Evolutionary conservation across 805 yeast species (phyloP).

Genomic region (Wickerhamiella cacticola): DNA sequence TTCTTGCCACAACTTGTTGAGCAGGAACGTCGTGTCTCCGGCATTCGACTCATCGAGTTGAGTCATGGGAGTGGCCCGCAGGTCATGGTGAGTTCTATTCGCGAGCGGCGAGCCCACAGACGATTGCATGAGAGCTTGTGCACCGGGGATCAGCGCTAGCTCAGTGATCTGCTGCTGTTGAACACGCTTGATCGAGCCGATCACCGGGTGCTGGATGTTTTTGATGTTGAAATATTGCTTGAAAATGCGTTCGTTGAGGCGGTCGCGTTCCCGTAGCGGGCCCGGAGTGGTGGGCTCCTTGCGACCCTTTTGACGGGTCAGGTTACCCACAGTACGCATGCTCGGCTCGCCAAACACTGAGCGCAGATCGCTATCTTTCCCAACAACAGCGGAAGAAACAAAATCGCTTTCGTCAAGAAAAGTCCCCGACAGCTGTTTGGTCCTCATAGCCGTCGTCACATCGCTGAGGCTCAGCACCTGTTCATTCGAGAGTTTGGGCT

Average conservation of each 20-base stretch:
- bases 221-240: constrained; percentile 12
- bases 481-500: constrained; percentile 22
- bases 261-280: constrained; percentile 8
- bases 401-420: constrained; percentile 22
- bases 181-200: constrained; percentile 1
- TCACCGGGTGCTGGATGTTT: constrained; percentile 11
- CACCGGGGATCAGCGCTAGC: neutral
- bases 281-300: constrained; percentile 6
- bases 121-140: neutral
- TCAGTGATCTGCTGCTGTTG: neutral
- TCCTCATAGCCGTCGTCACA: neutral
- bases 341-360: constrained; percentile 15
- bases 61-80: constrained; percentile 3
- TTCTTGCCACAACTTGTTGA: constrained; percentile 21
- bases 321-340: constrained; percentile 3
- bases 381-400: constrained; percentile 19
- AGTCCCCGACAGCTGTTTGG: constrained; percentile 10
- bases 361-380: constrained; percentile 11
- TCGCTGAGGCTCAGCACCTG: constrained; percentile 21
- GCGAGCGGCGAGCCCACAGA: constrained; percentile 4
- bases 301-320: constrained; percentile 11
- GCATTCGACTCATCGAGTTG: constrained; percentile 2
- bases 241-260: constrained; percentile 8
- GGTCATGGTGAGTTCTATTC: neutral
- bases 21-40: constrained; percentile 13